Evolutionary conservation across 1,284 basidiomycete species (phyloP), one percentile per base, ranked within the genome.

Genomic region (Papiliotrema flavescens): DNA sequence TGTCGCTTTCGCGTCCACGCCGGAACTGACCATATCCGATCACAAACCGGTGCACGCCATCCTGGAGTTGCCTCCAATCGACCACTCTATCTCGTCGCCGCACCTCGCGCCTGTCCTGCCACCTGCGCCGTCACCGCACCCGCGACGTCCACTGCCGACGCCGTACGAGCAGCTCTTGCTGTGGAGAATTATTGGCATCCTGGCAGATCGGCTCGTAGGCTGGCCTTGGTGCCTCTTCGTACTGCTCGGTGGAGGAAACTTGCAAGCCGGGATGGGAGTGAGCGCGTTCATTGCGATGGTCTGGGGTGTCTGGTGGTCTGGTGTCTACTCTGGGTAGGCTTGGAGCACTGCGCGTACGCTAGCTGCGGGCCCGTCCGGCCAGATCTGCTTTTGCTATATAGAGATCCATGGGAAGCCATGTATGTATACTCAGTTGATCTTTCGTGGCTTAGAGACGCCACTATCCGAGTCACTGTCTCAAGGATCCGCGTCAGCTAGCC

Each of bases 11-110:
- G 56, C 58, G 39, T 71, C 75, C 1, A 70, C 74, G 28, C 62
- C 70, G 2, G 60, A 68, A 35, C 55, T 73, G 32, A 67, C 64
- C 3, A 51, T 76, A n/a, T 78, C 76, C 3, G 76, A 78, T 58
- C 76, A 78, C 59, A 76, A 76, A 59, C 76, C 76, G 7, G 76
- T 78, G 1, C 70, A 75, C 35, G 68, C 72, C 24, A 54, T 76
- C 13, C 53, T 76, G 15, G 35, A 41, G 3, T 51, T 77, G 6
- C 72, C 75, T 15, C 52, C 64, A 1, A 50, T 48, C 5, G 53
- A 49, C 13, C 69, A 71, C 53, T 54, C 57, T 1, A 61, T 68
- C 1, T 44, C 61, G 2, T 51, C 62, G n/a, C 60, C 69, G 3
- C 58, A 64, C 14, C 57, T 69, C 7, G 66, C 73, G 9, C 73